A percentile compares a stretch with the other conserved stretches of the same genome.
Evolutionary conservation across 176 grass and related monocot genomes (phyloP).

Genomic region (Bonia amplexicaulis): DNA sequence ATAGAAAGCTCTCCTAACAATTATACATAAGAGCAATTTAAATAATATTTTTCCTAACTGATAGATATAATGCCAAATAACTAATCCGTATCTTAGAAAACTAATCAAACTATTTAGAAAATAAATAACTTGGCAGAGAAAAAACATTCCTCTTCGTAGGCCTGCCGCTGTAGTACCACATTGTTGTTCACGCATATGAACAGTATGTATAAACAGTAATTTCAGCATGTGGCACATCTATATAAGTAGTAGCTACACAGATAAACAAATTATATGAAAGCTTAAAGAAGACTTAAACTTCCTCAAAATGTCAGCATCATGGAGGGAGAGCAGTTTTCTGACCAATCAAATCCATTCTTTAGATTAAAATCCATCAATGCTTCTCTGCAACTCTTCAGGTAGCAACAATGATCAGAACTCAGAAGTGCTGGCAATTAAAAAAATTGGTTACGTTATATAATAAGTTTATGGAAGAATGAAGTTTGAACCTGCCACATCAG

Average conservation of each 20-base stretch:
- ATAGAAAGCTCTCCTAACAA: no score
- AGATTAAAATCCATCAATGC: constrained; percentile 20
- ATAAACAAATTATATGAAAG: background rate
- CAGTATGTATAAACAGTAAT: no score
- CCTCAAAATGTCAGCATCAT: constrained; percentile 21
- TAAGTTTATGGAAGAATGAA: constrained; percentile 11
- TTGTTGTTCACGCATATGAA: no score
- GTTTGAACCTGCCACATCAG: background rate
- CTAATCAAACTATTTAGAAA: no score
- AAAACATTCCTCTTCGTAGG: no score
- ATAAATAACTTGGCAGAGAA: no score
- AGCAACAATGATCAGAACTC: constrained; percentile 23
- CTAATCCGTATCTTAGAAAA: no score
- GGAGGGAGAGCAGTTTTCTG: background rate
- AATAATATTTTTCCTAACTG: no score
- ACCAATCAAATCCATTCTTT: constrained; percentile 9
- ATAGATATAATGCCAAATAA: no score
- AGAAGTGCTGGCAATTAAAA: constrained; percentile 17
- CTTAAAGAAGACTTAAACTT: constrained; percentile 6
- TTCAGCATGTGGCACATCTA: no score
- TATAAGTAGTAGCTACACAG: background rate
- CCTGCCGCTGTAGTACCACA: no score
- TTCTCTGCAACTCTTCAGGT: constrained; percentile 7
- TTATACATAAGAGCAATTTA: no score
- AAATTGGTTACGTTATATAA: background rate